phyloP scores from a whole-genome alignment of 164 flowering plant genomes.

The Nymphaea colorata region DNA sequence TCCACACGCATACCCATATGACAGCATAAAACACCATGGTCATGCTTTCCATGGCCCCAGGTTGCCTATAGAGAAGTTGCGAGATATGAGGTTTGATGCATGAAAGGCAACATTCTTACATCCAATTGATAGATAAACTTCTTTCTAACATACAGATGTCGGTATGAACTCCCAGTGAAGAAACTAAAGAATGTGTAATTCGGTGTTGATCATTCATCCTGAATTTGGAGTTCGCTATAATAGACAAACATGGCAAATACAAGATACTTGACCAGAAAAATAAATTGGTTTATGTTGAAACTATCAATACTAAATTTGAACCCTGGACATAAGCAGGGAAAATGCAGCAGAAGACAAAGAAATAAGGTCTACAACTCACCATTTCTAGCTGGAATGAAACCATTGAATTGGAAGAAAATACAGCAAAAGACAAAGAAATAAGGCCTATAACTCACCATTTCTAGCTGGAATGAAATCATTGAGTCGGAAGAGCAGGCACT shows the following conservation, averaged over 20 bases:
- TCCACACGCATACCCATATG: too few relatives aligned
- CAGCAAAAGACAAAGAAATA: not conserved
- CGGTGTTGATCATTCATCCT: not conserved
- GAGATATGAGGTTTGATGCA: too few relatives aligned
- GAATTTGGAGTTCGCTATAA: not conserved
- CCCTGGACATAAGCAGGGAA: too few relatives aligned
- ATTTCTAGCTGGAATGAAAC: constrained; percentile 44
- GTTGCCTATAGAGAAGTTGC: too few relatives aligned
- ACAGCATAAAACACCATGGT: too few relatives aligned
- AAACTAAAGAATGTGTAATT: too few relatives aligned
- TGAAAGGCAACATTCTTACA: too few relatives aligned
- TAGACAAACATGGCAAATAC: not conserved
- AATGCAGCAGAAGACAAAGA: not conserved
- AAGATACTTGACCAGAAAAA: not conserved
- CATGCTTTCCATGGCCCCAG: too few relatives aligned
- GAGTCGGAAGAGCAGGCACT: constrained; percentile 79
- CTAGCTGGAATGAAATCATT: constrained; percentile 43
- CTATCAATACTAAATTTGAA: not conserved
- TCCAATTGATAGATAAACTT: too few relatives aligned
- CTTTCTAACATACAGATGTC: too few relatives aligned
- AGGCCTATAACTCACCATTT: constrained; percentile 37
- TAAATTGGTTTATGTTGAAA: not conserved
- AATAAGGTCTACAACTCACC: constrained; percentile 24
- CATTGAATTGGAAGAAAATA: constrained; percentile 42
- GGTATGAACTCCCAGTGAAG: too few relatives aligned